These are phyloP conservation scores for Linum usitatissimum DNA, from an alignment of 345 rosid genomes.

Conservation along the genomic window DNA sequence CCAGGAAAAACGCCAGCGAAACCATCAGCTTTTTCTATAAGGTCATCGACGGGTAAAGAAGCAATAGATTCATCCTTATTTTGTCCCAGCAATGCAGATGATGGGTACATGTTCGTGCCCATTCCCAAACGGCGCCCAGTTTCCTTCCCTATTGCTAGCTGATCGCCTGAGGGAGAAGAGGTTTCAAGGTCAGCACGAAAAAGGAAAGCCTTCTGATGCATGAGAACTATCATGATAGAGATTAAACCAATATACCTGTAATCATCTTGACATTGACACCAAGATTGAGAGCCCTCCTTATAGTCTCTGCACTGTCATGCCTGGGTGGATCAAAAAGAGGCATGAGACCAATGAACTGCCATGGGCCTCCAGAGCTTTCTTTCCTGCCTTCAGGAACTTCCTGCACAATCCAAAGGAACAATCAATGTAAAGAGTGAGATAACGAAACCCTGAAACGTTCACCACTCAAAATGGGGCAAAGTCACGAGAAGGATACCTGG, in stretches of 20 bases:
- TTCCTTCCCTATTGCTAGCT: constrained; percentile 94
- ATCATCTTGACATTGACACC: constrained; percentile 98
- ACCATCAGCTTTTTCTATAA: constrained; percentile 98
- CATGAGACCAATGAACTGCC: constrained; percentile 96
- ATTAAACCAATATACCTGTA: constrained; percentile 42
- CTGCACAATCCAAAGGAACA: constrained; percentile 25
- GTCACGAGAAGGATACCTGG: constrained; percentile 39
- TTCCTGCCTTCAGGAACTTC: constrained; percentile 87
- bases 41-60: constrained; percentile 87
- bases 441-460: neutral
- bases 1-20: constrained; percentile 99
- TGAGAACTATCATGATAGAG: neutral
- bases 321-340: constrained; percentile 99
- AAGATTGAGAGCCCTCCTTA: constrained; percentile 83
- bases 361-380: constrained; percentile 89
- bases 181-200: constrained; percentile 13
- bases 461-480: neutral
- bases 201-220: neutral
- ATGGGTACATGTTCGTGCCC: constrained; percentile 99
- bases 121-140: constrained; percentile 96
- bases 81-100: constrained; percentile 91
- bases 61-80: constrained; percentile 87
- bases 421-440: neutral
- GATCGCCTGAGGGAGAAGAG: constrained; percentile 55
- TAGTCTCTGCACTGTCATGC: constrained; percentile 97